Percentiles rank a stretch among this genome's conserved stretches.
Evolutionary conservation across 169 alveolate genomes (phyloP).

Genomic region (Plasmodium chabaudi): DNA sequence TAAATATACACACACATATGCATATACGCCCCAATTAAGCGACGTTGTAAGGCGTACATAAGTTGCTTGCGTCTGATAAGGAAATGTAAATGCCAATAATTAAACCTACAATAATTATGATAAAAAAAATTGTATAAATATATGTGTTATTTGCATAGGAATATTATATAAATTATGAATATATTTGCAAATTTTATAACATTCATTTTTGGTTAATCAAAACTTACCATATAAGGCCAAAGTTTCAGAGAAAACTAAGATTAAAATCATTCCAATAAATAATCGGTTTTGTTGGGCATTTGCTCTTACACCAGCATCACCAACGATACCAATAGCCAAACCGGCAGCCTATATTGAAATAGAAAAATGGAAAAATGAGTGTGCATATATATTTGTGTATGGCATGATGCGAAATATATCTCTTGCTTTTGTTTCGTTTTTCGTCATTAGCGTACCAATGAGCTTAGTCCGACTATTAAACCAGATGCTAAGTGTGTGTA

Average conservation of each 20-base stretch:
- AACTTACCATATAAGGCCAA: constrained; percentile 96
- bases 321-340: constrained; percentile 99
- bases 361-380: constrained; percentile 19
- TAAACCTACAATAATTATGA: constrained; percentile 45
- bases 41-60: constrained; percentile 76
- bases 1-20: too few species aligned
- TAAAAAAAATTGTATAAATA: not conserved
- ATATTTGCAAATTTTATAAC: not conserved
- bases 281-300: constrained; percentile 98
- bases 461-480: constrained; percentile 94
- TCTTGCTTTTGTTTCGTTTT: constrained; percentile 57
- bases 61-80: constrained; percentile 77
- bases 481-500: constrained; percentile 98
- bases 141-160: not conserved
- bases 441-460: constrained; percentile 81
- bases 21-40: too few species aligned
- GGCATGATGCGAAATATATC: not conserved
- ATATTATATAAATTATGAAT: not conserved
- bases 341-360: constrained; percentile 96
- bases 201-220: not conserved
- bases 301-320: constrained; percentile 99
- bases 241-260: constrained; percentile 99
- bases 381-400: not conserved
- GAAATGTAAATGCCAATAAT: constrained; percentile 84
- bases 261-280: constrained; percentile 98